Evolutionary conservation across 495 filamentous ascomycete genomes (phyloP), one percentile per base, ranked within the genome.

Genomic region (Apiosordaria backusii): DNA sequence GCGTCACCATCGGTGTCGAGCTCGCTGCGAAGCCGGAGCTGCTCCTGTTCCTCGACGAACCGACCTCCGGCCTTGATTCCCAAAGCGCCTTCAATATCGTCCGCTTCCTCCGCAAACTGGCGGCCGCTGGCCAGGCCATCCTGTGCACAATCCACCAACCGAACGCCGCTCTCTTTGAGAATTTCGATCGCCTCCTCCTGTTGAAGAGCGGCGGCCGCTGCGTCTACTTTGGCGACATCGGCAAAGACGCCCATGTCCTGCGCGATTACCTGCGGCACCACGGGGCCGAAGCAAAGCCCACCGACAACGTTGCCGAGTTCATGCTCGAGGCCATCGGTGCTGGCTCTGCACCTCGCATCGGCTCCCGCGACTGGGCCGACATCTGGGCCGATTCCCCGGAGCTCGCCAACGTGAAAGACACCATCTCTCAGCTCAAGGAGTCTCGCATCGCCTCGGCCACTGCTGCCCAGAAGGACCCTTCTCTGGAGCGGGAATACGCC

Each of bases 61-160:
- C 93, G 0, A 97, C 93, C 0, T 91, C 88, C 15, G 93, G 93
- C 59, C 83, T 97, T 4, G 93, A 97, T 74, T 88, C 86, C 52
- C 92, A 93, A 71, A 87, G 85, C 64, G 90, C 93, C 3, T 97
- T 91, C 81, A 93, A 93, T 67, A 97, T 96, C 66, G 87, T 96
- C 16, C 88, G 90, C 57, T 96, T 96, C 82, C 77, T 97, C 60
- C 88, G 88, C 59, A 97, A 96, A 78, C 84, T 97, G 10, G 88
- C 92, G 1, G 86, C 84, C 0, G 87, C 88, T 50, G 93, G 93
- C 1, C 92, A 97, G 70, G 92, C 93, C 19, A 91, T 97, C 73
- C 85, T 97, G 1, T 92, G 90, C 77, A 97, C 93, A 0, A 97
- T 97, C 68, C 93, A 97, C 75, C 93, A 97, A 69, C 93, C 93